Evolutionary conservation across 352 stramenopile genomes (phyloP).

Genomic region (Plasmopara halstedii): DNA sequence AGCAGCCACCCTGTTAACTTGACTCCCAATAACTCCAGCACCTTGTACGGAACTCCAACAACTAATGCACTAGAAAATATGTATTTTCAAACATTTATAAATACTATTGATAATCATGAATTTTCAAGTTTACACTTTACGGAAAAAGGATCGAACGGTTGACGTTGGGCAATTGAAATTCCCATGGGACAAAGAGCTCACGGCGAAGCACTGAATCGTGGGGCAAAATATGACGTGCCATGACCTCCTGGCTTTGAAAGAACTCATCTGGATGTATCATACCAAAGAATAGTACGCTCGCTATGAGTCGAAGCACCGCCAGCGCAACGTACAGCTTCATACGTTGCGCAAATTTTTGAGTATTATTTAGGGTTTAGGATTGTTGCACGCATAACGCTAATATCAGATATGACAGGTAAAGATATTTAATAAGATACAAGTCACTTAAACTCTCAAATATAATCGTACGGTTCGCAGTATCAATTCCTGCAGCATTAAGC

Average conservation of each 20-base stretch:
- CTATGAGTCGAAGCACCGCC: constrained; percentile 31
- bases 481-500: no score
- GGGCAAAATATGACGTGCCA: constrained; percentile 46
- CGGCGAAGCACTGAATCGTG: constrained; percentile 11
- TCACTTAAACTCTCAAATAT: no score
- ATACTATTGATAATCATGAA: background rate
- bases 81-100: background rate
- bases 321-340: constrained; percentile 26
- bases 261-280: constrained; percentile 83
- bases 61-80: constrained; percentile 34
- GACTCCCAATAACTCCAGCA: constrained; percentile 32
- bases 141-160: constrained; percentile 77
- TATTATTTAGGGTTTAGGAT: no score
- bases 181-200: constrained; percentile 64
- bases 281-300: constrained; percentile 25
- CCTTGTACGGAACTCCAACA: constrained; percentile 40
- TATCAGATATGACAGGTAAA: no score
- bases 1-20: constrained; percentile 32
- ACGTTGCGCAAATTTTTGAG: no score
- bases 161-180: constrained; percentile 49
- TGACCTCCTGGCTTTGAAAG: constrained; percentile 83
- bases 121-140: constrained; percentile 22
- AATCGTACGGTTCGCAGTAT: no score
- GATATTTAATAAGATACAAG: no score
- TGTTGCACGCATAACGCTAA: no score